Base-by-base conservation (phyloP, 2,329 filamentous ascomycete genomes). In the Coniochaeta sp. region DNA sequence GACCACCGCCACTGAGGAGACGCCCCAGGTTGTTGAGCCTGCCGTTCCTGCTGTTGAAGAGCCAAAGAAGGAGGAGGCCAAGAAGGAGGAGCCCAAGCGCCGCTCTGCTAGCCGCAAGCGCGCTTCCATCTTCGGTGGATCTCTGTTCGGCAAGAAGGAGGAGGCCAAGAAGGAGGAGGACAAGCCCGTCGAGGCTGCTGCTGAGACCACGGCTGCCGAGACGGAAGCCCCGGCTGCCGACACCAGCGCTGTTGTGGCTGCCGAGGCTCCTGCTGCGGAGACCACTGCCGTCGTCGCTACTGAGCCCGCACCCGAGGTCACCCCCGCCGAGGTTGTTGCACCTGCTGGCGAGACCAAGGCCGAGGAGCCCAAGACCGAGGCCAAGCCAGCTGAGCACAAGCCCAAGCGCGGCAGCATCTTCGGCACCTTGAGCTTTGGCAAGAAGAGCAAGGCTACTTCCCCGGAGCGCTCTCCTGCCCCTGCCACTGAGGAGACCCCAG, bases 21-120 rank as follows among this genome's bases (percentile, higher is more conserved):
- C 65, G 67, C 55, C 63, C 62, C 58, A 58, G 60, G 65, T 73
- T 71, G 73, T 73, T 40, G 68, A 67, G 38, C 68, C 68, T 32
- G 67, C 63, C 26, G 68, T 69, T 19, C 64, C 68, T 54, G 65
- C 69, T 58, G 70, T 68, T 62, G 74, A 71, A 58, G 67, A 70
- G 63, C 63, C 62, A 60, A 74, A 76, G 66, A 68, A 73, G 34
- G 77, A 75, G 63, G 74, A 75, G 64, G 64, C 80, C 62, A 80
- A 84, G 74, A 79, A 81, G 68, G 80, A 86, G 69, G 79, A 84
- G 70, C 75, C 81, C 65, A 86, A 87, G 79, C 82, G 81, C 65
- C 82, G 85, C 69, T 87, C 84, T 66, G 80, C 81, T 57, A 87
- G 84, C 71, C 82, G 82, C 70, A 88, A 89, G 83, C 85, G 86